A percentile compares a stretch with the other conserved stretches of the same genome.
Conservation (phyloP, 768 basidiomycete species). For the Candolleomyces aberdarensis region DNA sequence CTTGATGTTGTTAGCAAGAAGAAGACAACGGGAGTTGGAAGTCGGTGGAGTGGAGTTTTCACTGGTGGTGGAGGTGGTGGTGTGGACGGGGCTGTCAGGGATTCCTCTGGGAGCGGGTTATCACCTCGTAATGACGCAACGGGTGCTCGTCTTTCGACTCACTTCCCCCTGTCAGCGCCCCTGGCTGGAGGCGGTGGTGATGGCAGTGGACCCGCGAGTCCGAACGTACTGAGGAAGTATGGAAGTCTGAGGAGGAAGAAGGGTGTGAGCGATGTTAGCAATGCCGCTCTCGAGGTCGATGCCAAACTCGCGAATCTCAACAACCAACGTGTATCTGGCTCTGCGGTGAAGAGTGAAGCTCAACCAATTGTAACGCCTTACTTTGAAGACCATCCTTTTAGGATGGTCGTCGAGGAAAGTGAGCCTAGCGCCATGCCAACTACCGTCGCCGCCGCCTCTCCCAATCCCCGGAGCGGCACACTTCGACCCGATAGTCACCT, state of each 20-base stretch:
- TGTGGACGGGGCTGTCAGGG: no score
- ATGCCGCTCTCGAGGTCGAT: not conserved
- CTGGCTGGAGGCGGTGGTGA: not conserved
- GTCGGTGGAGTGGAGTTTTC: no score
- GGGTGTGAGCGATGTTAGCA: not conserved
- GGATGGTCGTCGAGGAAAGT: conserved; percentile 2
- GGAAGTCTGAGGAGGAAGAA: not conserved
- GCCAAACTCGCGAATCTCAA: not conserved
- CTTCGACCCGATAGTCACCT: not conserved
- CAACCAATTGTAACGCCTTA: not conserved
- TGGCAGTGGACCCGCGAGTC: not conserved
- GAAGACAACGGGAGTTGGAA: no score
- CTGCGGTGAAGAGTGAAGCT: not conserved
- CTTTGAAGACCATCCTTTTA: conserved; percentile 10
- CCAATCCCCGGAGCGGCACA: not conserved
- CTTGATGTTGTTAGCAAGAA: no score
- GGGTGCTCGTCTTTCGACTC: not conserved
- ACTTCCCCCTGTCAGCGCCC: not conserved
- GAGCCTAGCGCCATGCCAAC: not conserved
- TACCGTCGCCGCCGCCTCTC: not conserved
- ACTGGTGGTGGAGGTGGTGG: no score
- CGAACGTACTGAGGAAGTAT: conserved; percentile 3
- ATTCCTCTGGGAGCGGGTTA: not conserved
- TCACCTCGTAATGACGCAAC: not conserved
- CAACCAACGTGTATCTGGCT: not conserved